Evolutionary conservation across 495 filamentous ascomycete species (phyloP), one percentile per base, ranked within the genome.

Genomic region (Ramalina intermedia): DNA sequence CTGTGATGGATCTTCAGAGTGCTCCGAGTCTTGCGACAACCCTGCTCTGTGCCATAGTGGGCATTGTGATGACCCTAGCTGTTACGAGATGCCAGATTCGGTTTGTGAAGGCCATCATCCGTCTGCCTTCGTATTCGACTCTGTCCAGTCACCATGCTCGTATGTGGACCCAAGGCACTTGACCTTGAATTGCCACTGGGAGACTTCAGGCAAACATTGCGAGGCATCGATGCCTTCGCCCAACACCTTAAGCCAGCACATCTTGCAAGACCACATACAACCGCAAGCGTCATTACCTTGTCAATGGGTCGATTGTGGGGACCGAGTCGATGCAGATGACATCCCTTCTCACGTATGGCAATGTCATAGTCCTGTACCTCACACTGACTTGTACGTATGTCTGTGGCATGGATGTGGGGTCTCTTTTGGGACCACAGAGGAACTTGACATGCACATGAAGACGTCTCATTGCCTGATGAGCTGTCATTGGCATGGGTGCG

Each of bases 401-500:
- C 40, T 55, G 11, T 55, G 48, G 39, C 37, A 55, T 18, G 39
- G 39, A 1, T 55, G 53, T 23, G 39, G 23, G 26, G 9, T 26
- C 13, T 26, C 17, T 14, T 55, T 51, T 37, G 27, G 42, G 1
- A 41, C 40, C n/a, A 44, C 20, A 9, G 45, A 51, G 20, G 40
- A 55, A 23, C 45, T 55, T 16, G 53, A 41, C n/a, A 23, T 17
- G n/a, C 53, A 55, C 24, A 48, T 55, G 48, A 41, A 44, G 3
- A 45, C 40, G 27, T 43, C 42, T 9, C 16, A 40, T n/a, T 41
- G 43, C 16, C 38, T 18, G 11, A 11, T 55, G 35, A 48, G 43
- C 46, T 55, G 53, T 36, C 53, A 51, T 51, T 55, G 53, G 53
- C 43, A 45, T 21, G 53, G 53, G 37, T 55, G 53, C 42, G 48